Percentiles rank a stretch among this genome's conserved stretches.
Conservation (phyloP, 352 stramenopile species). For the Phytophthora agathidicida region DNA sequence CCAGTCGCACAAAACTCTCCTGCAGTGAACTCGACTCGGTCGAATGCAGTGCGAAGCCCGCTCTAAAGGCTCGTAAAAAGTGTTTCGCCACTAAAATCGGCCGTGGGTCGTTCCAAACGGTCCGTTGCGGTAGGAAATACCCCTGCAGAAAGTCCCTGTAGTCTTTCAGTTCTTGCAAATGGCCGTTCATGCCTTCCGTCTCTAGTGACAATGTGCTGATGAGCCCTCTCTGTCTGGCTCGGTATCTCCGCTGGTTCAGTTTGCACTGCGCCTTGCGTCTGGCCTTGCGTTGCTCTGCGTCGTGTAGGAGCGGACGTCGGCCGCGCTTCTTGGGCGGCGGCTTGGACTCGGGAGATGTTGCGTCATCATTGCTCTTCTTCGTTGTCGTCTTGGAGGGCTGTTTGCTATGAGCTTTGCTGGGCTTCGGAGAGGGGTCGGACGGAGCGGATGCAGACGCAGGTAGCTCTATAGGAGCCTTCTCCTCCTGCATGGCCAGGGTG, state of each 20-base stretch:
- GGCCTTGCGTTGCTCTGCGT: constrained; percentile 65
- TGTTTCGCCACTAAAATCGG: constrained; percentile 52
- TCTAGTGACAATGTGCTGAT: constrained; percentile 68
- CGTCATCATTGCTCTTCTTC: background rate
- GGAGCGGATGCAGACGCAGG: background rate
- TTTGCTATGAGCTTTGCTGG: constrained; percentile 1
- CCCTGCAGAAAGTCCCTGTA: constrained; percentile 58
- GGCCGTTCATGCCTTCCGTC: constrained; percentile 51
- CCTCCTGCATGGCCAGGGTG: constrained; percentile 16
- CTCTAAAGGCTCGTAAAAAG: constrained; percentile 56
- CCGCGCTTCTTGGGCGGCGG: constrained; percentile 36
- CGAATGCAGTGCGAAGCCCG: constrained; percentile 73
- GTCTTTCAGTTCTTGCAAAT: constrained; percentile 50
- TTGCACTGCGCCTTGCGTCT: constrained; percentile 78
- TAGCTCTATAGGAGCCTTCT: constrained; percentile 6
- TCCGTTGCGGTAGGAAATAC: constrained; percentile 15
- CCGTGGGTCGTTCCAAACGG: constrained; percentile 16
- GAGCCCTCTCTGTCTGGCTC: constrained; percentile 64
- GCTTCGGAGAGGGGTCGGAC: background rate
- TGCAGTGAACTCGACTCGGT: constrained; percentile 60
- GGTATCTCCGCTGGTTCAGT: constrained; percentile 74
- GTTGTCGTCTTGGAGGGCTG: background rate
- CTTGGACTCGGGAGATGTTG: too few species aligned
- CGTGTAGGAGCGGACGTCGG: constrained; percentile 57
- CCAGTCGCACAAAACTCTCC: constrained; percentile 60